Evolutionary conservation across 179 eudicot genomes (phyloP).

Genomic region (Camellia oleifera): DNA sequence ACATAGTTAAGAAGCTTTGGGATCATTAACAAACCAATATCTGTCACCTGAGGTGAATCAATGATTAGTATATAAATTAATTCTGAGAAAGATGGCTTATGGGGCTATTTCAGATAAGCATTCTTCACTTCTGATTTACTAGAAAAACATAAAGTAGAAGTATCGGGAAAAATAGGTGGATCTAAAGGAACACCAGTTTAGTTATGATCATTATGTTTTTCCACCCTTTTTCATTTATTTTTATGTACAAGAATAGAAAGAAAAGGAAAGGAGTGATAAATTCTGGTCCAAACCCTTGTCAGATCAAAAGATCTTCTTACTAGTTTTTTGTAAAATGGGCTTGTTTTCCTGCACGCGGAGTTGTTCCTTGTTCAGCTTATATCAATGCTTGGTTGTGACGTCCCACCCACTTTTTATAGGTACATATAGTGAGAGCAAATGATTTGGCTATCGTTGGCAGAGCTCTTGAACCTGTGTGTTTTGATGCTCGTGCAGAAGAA

Average conservation of each 20-base stretch:
- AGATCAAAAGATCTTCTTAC: slow-evolving; percentile 10
- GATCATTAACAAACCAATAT: too few relatives aligned
- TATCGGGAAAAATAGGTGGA: not conserved
- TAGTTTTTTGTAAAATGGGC: not conserved
- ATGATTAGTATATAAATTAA: too few relatives aligned
- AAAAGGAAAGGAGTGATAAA: not conserved
- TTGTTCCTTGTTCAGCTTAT: not conserved
- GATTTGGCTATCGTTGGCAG: slow-evolving; percentile 39
- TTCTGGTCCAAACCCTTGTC: not conserved
- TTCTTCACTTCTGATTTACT: not conserved
- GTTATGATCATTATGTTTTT: not conserved
- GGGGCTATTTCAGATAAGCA: too few relatives aligned
- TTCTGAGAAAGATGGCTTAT: too few relatives aligned
- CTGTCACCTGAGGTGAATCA: too few relatives aligned
- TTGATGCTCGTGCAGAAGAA: slow-evolving; percentile 26
- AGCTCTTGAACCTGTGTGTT: slow-evolving; percentile 37
- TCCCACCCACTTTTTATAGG: slow-evolving; percentile 31
- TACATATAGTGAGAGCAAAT: slow-evolving; percentile 52
- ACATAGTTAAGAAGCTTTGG: too few relatives aligned
- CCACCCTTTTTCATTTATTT: not conserved
- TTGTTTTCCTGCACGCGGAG: not conserved
- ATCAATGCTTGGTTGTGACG: not conserved
- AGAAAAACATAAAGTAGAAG: not conserved
- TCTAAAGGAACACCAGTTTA: too few relatives aligned
- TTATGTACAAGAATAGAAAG: not conserved